Percentiles rank a stretch among this genome's conserved stretches.
phyloP scores from a whole-genome alignment of 2,329 filamentous ascomycete genomes.

The Chaetomiaceae sp. region DNA sequence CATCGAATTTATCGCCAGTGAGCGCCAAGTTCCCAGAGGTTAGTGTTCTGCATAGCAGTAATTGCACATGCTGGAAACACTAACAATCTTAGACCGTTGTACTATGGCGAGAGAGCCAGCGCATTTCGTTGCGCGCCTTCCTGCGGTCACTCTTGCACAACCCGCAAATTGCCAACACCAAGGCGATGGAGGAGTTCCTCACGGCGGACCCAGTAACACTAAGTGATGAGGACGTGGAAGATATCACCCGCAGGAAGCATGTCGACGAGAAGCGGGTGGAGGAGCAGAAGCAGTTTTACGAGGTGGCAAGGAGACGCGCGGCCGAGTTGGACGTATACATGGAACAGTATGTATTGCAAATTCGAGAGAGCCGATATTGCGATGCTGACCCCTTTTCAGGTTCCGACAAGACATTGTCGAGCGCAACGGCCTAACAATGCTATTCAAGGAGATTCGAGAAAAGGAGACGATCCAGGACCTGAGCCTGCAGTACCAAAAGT shows the following conservation, averaged over 20 bases:
- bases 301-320: constrained; percentile 85
- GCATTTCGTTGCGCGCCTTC: constrained; percentile 87
- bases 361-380: neutral
- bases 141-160: constrained; percentile 83
- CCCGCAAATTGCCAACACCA: constrained; percentile 74
- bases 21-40: constrained; percentile 29
- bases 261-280: constrained; percentile 86
- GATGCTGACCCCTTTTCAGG: constrained; percentile 36
- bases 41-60: no score
- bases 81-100: constrained; percentile 38
- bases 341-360: constrained; percentile 64
- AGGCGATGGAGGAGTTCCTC: constrained; percentile 80
- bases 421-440: constrained; percentile 77
- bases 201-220: constrained; percentile 66
- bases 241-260: constrained; percentile 73
- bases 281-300: constrained; percentile 91
- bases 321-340: constrained; percentile 96
- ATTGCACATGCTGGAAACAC: neutral
- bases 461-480: constrained; percentile 85
- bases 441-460: constrained; percentile 89
- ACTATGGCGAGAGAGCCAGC: constrained; percentile 81
- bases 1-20: constrained; percentile 29
- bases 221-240: constrained; percentile 76
- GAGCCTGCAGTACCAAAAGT: constrained; percentile 94
- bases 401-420: constrained; percentile 66